These are phyloP conservation scores for Penicillium cosmopolitanum DNA, from an alignment of 495 filamentous ascomycete species.

Conservation along the genomic window DNA sequence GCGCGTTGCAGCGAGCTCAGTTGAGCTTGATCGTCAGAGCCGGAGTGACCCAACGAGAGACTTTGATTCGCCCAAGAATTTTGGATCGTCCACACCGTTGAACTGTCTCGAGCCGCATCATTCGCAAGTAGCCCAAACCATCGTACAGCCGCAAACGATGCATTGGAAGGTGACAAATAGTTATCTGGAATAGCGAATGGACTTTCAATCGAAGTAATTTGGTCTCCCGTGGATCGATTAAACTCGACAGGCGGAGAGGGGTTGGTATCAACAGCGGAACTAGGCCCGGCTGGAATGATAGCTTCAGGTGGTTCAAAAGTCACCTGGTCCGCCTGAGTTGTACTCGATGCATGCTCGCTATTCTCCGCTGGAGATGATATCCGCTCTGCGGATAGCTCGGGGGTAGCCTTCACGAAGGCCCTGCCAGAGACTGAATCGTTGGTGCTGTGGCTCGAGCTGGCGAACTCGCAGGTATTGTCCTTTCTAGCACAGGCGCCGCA, in stretches of 20 bases:
- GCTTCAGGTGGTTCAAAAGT: slow-evolving; percentile 4
- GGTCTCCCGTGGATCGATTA: not conserved
- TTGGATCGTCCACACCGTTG: slow-evolving; percentile 5
- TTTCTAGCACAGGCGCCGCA: not conserved
- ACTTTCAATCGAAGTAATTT: not conserved
- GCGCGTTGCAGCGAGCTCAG: slow-evolving; percentile 22
- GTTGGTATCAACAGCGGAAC: not conserved
- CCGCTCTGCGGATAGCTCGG: not conserved
- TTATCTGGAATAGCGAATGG: slow-evolving; percentile 4
- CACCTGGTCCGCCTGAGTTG: not conserved
- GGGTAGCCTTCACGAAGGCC: not conserved
- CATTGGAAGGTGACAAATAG: slow-evolving; percentile 10
- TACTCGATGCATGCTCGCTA: not conserved
- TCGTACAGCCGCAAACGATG: slow-evolving; percentile 13
- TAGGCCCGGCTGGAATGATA: not conserved
- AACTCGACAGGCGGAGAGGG: not conserved
- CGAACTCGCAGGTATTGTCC: not conserved
- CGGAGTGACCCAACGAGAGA: slow-evolving; percentile 11
- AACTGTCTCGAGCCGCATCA: slow-evolving; percentile 16
- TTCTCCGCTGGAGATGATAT: not conserved
- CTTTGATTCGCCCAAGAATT: slow-evolving; percentile 6
- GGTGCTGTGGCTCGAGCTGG: not conserved
- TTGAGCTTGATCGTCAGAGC: not conserved
- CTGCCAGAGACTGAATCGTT: not conserved
- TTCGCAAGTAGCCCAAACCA: slow-evolving; percentile 25